Evolutionary conservation across 1,139 yeast genomes (phyloP), one percentile per base, ranked within the genome.

Genomic region (Diutina pseudorugosa): DNA sequence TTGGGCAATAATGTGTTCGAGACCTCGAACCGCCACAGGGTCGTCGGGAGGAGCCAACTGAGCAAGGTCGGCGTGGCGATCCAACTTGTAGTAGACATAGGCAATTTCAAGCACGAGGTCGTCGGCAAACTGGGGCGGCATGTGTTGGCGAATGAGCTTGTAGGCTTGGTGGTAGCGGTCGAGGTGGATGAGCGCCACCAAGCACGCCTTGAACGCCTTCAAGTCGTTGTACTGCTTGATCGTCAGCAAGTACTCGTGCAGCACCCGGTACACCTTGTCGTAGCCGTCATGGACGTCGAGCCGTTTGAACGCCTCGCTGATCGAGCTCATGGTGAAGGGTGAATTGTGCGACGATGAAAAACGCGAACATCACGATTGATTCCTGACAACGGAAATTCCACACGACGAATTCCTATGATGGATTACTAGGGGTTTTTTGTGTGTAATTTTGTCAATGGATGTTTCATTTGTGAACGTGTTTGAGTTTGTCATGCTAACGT

Each of bases 1-100:
- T 67, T 91, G 98, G 0, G 97, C 96, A 56, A 83, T 67, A n/a
- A 89, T 75, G 64, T 90, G 96, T 53, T 75, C 68, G 55, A 87
- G 67, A 0, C 89, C 91, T 58, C 57, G 18, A 61, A 52, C 1
- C 59, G 68, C 63, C 3, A 63, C 57, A 16, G 63, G 60, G 21
- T 56, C 54, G 11, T 48, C 30, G 23, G 53, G 50, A 14, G 73
- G 58, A 8, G 23, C 6, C 18, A 60, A 50, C 33, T 68, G 57
- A 57, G 75, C 70, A 52, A 71, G 69, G 6, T 61, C 60, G 20
- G 71, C 62, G 55, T 8, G 4, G 21, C 72, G 69, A 52, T 82
- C 83, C 50, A 82, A 64, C 62, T 87, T 85, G 67, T 90, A 91
- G 58, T 76, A 78, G 14, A 85, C 73, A 63, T 90, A 91, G 1